Conservation (phyloP, 1,139 yeast species). For the Taphrina flavorubra region DNA sequence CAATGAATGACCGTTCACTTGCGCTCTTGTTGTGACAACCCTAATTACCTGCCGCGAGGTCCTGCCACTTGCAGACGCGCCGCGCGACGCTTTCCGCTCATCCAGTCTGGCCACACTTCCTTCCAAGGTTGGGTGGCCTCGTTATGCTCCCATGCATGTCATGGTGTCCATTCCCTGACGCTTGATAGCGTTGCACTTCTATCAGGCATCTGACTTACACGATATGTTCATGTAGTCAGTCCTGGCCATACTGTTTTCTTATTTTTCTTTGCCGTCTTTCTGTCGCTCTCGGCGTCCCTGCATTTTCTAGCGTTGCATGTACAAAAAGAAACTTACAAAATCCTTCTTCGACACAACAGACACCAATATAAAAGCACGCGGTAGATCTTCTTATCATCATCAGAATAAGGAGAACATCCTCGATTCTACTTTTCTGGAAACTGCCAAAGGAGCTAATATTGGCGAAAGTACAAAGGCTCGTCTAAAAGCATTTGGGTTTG, state of each 20-base stretch:
- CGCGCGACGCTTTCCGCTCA: constrained; percentile 14
- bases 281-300: constrained; percentile 2
- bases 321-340: constrained; percentile 26
- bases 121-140: no score
- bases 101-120: neutral
- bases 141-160: neutral
- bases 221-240: neutral
- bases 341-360: constrained; percentile 21
- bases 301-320: constrained; percentile 17
- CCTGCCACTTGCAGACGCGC: constrained; percentile 2
- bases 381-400: neutral
- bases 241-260: neutral
- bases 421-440: neutral
- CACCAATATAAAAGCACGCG: neutral
- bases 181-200: neutral
- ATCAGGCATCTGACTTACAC: neutral
- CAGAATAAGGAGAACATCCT: constrained; percentile 21
- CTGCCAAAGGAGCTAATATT: neutral
- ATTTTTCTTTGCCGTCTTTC: neutral
- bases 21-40: constrained; percentile 7
- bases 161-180: neutral
- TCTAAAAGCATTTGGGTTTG: neutral
- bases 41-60: neutral
- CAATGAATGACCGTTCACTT: neutral
- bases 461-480: constrained; percentile 10